These are phyloP conservation scores for Apiotrichum mycotoxinovorans DNA, from an alignment of 1,284 basidiomycete genomes.

Conservation along the genomic window DNA sequence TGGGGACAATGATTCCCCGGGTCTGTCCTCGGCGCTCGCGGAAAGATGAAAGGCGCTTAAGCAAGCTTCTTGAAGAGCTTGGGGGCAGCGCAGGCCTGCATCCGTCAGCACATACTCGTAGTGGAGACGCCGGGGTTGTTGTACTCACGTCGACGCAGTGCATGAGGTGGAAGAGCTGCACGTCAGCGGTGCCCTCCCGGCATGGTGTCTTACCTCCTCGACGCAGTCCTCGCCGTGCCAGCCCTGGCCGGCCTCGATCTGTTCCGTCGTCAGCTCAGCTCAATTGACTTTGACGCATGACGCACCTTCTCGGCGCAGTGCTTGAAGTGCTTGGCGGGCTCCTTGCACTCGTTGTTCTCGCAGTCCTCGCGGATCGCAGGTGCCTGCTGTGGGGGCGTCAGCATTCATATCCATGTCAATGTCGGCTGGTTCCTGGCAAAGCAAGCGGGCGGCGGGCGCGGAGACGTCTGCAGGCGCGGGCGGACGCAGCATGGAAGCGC, in stretches of 20 bases:
- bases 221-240: constrained; percentile 86
- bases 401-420: not conserved
- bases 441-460: too few relatives aligned
- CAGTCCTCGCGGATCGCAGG: constrained; percentile 73
- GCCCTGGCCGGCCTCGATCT: constrained; percentile 64
- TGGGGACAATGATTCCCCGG: not conserved
- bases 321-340: constrained; percentile 76
- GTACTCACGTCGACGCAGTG: constrained; percentile 77
- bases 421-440: too few relatives aligned
- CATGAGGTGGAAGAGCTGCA: constrained; percentile 57
- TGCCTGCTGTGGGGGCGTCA: constrained; percentile 53
- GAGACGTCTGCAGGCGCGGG: too few relatives aligned
- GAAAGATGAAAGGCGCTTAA: constrained; percentile 34
- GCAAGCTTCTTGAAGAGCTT: constrained; percentile 65
- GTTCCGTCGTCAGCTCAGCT: not conserved
- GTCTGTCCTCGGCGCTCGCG: not conserved
- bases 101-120: not conserved
- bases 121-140: not conserved
- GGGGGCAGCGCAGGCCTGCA: constrained; percentile 69
- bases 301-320: constrained; percentile 82
- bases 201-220: constrained; percentile 63
- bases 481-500: too few relatives aligned
- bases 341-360: constrained; percentile 65
- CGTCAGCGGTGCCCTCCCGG: constrained; percentile 1
- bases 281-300: not conserved